phyloP scores from a whole-genome alignment of 73 alveolate species.

The Durusdinium trenchii region DNA sequence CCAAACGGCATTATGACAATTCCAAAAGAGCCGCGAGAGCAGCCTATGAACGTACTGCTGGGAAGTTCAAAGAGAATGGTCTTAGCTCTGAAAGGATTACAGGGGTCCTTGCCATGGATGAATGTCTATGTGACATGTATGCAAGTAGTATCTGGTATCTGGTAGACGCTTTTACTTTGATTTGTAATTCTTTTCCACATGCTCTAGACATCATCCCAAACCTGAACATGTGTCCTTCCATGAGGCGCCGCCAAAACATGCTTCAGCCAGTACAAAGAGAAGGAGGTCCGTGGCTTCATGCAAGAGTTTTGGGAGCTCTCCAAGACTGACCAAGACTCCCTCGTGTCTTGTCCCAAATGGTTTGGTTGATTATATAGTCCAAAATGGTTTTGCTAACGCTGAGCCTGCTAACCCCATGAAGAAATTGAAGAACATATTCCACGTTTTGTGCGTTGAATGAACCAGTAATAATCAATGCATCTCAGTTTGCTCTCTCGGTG shows the following conservation, averaged over 20 bases:
- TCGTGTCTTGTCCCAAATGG: neutral
- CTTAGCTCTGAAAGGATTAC: neutral
- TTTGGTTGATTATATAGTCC: neutral
- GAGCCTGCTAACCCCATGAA: neutral
- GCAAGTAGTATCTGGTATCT: neutral
- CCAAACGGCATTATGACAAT: neutral
- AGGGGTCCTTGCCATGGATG: neutral
- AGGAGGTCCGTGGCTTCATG: neutral
- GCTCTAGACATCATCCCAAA: no score
- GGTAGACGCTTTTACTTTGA: neutral
- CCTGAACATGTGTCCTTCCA: no score
- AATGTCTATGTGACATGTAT: neutral
- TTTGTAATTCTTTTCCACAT: neutral
- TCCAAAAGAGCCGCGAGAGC: neutral
- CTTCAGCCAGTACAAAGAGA: neutral
- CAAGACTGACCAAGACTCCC: neutral
- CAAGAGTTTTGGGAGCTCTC: neutral
- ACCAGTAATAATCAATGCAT: neutral
- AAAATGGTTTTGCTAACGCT: no score
- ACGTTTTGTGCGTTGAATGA: neutral
- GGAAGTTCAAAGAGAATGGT: neutral
- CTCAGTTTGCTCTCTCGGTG: neutral
- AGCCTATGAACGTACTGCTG: neutral
- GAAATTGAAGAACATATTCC: neutral
- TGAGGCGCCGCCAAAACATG: neutral